Conservation (phyloP, 768 basidiomycete genomes). For the Harrya chromipes region DNA sequence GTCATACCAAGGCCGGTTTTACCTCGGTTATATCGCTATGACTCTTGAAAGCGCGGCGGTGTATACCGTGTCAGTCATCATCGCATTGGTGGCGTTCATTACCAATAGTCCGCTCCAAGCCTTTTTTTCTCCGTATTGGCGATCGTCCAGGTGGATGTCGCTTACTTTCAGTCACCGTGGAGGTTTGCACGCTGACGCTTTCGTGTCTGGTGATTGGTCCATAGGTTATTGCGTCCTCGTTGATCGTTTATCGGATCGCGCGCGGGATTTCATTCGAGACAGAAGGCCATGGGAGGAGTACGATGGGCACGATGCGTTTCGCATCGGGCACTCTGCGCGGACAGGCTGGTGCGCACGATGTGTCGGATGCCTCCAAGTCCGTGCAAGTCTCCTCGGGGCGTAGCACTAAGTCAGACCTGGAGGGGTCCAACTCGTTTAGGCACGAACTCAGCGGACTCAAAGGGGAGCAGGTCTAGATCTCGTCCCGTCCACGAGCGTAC, state of each 20-base stretch:
- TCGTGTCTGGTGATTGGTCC: no score
- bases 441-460: no score
- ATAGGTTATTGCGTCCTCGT: conserved; percentile 12
- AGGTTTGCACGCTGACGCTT: no score
- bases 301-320: conserved; percentile 9
- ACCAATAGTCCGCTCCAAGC: conserved; percentile 22
- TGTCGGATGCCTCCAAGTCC: no score
- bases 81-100: conserved; percentile 12
- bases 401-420: neutral
- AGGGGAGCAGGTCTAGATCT: neutral
- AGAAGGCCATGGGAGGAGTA: neutral
- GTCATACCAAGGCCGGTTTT: conserved; percentile 12
- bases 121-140: conserved; percentile 23
- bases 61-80: conserved; percentile 12
- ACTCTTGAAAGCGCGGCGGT: conserved; percentile 23
- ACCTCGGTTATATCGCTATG: conserved; percentile 23
- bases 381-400: neutral
- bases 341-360: no score
- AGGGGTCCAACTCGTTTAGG: conserved; percentile 10
- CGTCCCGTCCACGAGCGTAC: no score
- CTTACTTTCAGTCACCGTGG: no score
- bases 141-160: conserved; percentile 12
- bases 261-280: conserved; percentile 20
- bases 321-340: neutral
- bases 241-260: conserved; percentile 23